Evolutionary conservation across 2,329 filamentous ascomycete genomes (phyloP), one percentile per base, ranked within the genome.

Genomic region (Diaporthe citri): DNA sequence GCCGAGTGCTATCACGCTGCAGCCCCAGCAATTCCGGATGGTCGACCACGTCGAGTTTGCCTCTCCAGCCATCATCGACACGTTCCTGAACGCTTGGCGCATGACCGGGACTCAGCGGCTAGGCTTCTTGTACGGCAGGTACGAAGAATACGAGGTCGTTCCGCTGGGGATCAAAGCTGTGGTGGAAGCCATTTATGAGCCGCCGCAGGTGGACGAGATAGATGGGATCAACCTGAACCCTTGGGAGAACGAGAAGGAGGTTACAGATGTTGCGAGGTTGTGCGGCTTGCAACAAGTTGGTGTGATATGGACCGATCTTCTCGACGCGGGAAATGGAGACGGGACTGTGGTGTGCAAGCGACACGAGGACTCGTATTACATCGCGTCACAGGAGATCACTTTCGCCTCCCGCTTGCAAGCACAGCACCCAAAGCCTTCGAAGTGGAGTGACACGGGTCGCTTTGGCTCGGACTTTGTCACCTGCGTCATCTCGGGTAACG

Each of bases 1-100:
- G 82, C 97, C 97, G 10, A 98, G 96, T 78, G 96, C 97, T 73
- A 99, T 99, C 81, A 98, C 95, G 15, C 87, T 99, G 71, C 96
- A 98, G 82, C 95, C 95, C 7, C 97, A 99, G 83, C 89, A 93
- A 28, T 99, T 96, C 83, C 95, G 97, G 70, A 98, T 97, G 94
- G 96, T 99, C 4, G 97, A 99, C 80, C 97, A 99, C 83, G 97
- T 99, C 77, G 97, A 99, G 84, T 98, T 99, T 82, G 93, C 96
- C 2, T 93, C 94, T 1, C 92, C 95, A 4, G 89, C 92, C 72
- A 90, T 98, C 46, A 94, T 98, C 79, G 94, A 99, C 82, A 91
- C 90, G n/a, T 92, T 98, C 74, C 91, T 99, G 78, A 92, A 98
- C 80, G 94, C 96, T 75, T 99, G 97, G 96, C 90, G 97, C 79